Evolutionary conservation across 2,329 filamentous ascomycete species (phyloP).

Genomic region (Epichloe uncinata): DNA sequence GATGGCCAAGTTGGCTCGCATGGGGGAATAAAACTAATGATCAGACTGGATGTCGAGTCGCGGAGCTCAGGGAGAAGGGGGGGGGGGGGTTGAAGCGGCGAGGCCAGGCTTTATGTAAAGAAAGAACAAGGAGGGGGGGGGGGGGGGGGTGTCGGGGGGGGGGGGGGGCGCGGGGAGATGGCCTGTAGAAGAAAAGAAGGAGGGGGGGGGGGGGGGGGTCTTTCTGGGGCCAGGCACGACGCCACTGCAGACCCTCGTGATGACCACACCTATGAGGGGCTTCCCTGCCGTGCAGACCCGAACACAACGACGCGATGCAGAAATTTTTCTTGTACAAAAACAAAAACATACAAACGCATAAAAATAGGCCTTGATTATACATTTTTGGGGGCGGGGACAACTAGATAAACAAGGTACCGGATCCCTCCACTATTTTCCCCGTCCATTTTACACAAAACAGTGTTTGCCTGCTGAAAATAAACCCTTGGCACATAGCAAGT

Average conservation of each 20-base stretch:
- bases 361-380: not conserved
- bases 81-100: not conserved
- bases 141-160: too few relatives aligned
- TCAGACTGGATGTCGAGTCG: not conserved
- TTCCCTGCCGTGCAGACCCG: not conserved
- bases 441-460: not conserved
- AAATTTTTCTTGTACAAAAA: not conserved
- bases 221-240: constrained; percentile 1
- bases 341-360: not conserved
- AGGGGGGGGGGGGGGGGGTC: constrained; percentile 2
- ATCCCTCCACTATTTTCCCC: not conserved
- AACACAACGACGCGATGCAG: too few relatives aligned
- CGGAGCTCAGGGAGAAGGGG: not conserved
- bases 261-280: not conserved
- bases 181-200: too few relatives aligned
- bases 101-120: not conserved
- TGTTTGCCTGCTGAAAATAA: not conserved
- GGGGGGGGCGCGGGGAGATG: too few relatives aligned
- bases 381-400: not conserved
- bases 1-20: not conserved
- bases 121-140: not conserved
- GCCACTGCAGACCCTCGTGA: constrained; percentile 6
- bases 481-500: not conserved
- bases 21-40: not conserved
- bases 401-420: not conserved